Base-by-base conservation (phyloP, 164 flowering plant species). In the Umbilicus rupestris region DNA sequence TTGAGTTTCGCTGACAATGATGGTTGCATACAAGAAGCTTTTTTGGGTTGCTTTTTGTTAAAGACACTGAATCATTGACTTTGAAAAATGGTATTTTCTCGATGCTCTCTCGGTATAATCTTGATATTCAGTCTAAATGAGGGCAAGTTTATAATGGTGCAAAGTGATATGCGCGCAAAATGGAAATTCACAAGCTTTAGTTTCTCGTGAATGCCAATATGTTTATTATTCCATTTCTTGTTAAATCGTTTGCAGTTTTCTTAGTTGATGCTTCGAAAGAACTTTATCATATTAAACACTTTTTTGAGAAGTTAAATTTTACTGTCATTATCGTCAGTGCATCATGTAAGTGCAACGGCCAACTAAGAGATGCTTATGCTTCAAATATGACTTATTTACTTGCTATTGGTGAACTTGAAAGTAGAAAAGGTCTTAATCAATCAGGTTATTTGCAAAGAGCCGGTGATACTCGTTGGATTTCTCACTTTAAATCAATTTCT, bases 111-210 rank as follows among this genome's bases (percentile, higher is more conserved):
- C 37, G 42, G 7, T 28, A 58, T 44, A 44, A 33, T 20, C 57
- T 70, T 30, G 4, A 24, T 24, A 44, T 30, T 44, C 44, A 70
- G 33, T 58, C 58, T 65, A 65, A 66, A 28, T 9, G 66, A 31
- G 67, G 67, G 10, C 42, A 71, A 52, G 70, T 69, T 57, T 71
- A 71, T 71, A 69, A 66, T 66, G 62, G 69, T 1, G 66, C 69
- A n/a, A n/a, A 66, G 66, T 37, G 66, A 71, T 35, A 71, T 71
- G 66, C 49, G 49, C 2, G 65, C 66, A 1, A 49, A 66, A 28
- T 62, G 41, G 67, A 72, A 72, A 33, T 9, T 62, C 67, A 22
- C 67, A 72, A 67, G 70, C 67, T 39, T 62, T 62, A 49, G n/a
- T 37, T 67, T 49, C 39, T 6, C 29, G 15, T 26, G 3, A 63